A percentile compares a stretch with the other conserved stretches of the same genome.
These are phyloP conservation scores for Huntiella omanensis DNA, from an alignment of 2,329 filamentous ascomycete species.

Conservation along the genomic window DNA sequence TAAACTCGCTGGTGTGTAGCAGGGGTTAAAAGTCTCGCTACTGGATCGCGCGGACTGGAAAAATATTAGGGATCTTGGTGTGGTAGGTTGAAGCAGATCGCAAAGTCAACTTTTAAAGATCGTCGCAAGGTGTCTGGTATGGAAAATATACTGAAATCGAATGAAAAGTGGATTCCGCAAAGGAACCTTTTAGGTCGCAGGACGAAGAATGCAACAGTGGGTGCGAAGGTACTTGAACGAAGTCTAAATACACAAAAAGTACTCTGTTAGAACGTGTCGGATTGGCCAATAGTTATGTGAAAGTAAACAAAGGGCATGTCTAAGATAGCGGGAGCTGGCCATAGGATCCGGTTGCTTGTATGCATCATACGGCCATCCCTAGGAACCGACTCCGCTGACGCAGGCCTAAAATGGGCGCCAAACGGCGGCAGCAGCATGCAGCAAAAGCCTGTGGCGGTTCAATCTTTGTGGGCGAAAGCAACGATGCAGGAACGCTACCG, in stretches of 20 bases:
- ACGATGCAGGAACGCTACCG: background rate
- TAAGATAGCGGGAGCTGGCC: background rate
- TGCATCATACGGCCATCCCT: slow-evolving; percentile 2
- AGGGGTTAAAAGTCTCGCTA: background rate
- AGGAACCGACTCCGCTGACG: background rate
- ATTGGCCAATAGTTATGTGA: too few species aligned
- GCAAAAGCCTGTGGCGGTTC: background rate
- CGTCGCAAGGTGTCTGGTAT: background rate
- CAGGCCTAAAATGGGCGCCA: background rate
- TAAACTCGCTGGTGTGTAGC: background rate
- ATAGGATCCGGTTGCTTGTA: background rate
- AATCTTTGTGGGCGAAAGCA: background rate
- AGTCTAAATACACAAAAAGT: background rate
- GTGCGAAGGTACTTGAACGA: background rate
- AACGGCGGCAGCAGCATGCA: background rate
- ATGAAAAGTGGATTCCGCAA: too few species aligned
- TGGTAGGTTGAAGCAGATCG: background rate
- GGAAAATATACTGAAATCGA: too few species aligned
- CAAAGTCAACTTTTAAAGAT: background rate
- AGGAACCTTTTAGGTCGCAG: background rate
- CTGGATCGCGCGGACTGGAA: background rate
- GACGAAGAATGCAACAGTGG: background rate
- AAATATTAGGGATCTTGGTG: background rate
- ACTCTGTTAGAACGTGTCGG: too few species aligned
- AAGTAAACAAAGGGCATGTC: slow-evolving; percentile 3